phyloP scores from a whole-genome alignment of 208 protist genomes.

The Acanthamoeba sp. region DNA sequence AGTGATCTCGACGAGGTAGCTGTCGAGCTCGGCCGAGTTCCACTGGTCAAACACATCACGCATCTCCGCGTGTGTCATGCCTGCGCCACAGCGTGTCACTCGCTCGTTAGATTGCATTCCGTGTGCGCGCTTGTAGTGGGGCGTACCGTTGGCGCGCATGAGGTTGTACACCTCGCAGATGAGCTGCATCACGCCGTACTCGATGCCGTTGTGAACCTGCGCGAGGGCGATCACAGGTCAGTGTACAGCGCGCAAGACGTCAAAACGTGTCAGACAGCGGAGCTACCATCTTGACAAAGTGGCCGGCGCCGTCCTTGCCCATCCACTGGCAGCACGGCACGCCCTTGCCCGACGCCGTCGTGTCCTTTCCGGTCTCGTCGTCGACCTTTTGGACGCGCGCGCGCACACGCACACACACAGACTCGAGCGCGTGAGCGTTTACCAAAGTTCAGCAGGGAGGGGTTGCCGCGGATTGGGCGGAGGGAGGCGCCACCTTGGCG shows the following conservation, averaged over 20 bases:
- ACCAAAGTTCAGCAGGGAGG: background rate
- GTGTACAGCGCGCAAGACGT: too few species aligned
- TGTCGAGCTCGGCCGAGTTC: slow-evolving; percentile 96
- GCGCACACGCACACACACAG: too few species aligned
- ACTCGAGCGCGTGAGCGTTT: background rate
- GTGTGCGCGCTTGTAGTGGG: background rate
- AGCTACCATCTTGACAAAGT: slow-evolving; percentile 96
- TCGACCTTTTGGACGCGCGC: background rate
- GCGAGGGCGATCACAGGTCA: background rate
- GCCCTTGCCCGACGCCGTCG: slow-evolving; percentile 86
- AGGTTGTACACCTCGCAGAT: slow-evolving; percentile 97
- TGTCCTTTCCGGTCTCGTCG: background rate
- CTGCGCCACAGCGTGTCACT: slow-evolving; percentile 4
- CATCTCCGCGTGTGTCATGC: slow-evolving; percentile 95
- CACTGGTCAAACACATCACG: slow-evolving; percentile 95
- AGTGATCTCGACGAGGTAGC: slow-evolving; percentile 99
- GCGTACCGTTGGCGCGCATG: slow-evolving; percentile 91
- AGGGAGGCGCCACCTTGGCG: slow-evolving; percentile 92
- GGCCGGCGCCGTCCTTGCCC: slow-evolving; percentile 96
- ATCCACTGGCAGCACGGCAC: slow-evolving; percentile 95
- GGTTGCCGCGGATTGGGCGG: background rate
- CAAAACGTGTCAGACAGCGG: too few species aligned
- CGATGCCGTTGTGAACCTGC: slow-evolving; percentile 98
- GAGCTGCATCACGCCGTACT: slow-evolving; percentile 99
- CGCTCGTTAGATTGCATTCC: too few species aligned